These are phyloP conservation scores for Sechiopsis laciniata DNA, from an alignment of 306 rosid species.

Conservation along the genomic window DNA sequence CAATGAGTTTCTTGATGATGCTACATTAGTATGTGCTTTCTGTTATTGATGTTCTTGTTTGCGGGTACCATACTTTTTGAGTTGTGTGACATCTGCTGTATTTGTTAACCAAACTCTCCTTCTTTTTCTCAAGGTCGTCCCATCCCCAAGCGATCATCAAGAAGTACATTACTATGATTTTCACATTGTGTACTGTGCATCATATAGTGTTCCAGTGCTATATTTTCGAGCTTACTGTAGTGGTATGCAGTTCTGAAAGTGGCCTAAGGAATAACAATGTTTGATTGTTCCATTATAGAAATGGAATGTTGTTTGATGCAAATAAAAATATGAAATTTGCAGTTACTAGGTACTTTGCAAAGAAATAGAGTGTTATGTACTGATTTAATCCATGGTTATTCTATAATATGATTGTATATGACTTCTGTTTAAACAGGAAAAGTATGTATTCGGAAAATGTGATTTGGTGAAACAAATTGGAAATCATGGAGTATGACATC, in stretches of 20 bases:
- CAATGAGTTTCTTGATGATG: slow-evolving; percentile 50
- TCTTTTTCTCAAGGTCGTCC: slow-evolving; percentile 35
- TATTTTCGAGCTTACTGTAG: slow-evolving; percentile 55
- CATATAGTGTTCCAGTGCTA: slow-evolving; percentile 69
- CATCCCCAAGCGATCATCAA: slow-evolving; percentile 25
- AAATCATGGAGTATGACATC: background rate
- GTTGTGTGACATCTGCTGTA: background rate
- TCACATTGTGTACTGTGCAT: slow-evolving; percentile 61
- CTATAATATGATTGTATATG: too few relatives aligned
- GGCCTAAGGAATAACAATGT: background rate
- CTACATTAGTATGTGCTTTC: slow-evolving; percentile 56
- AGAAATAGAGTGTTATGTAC: background rate
- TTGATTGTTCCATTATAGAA: background rate
- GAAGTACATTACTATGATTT: slow-evolving; percentile 54
- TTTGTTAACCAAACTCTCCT: slow-evolving; percentile 10
- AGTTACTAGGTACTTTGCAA: background rate
- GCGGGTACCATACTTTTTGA: background rate
- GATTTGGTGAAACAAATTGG: background rate
- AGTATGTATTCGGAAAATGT: background rate
- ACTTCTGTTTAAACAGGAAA: too few relatives aligned
- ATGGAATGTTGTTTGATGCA: background rate
- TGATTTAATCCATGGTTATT: background rate
- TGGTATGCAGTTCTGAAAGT: slow-evolving; percentile 40
- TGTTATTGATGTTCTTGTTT: slow-evolving; percentile 19
- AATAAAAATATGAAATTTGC: background rate